Conservation (phyloP, 225 moss, liverwort and hornwort species). For the Marchantia polymorpha region DNA sequence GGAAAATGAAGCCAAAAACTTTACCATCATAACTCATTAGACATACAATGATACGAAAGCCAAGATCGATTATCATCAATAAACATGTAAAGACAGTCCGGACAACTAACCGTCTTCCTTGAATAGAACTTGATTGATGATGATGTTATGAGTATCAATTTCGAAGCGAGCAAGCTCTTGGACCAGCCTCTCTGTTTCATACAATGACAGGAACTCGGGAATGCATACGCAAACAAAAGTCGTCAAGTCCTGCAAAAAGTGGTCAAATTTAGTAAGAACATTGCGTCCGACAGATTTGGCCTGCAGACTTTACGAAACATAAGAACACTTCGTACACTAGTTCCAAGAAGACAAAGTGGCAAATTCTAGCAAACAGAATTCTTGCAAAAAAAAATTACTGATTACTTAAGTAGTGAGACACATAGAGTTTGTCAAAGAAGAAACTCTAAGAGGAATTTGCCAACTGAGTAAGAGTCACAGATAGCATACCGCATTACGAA, state of each 20-base stretch:
- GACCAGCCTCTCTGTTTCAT: conserved; percentile 92
- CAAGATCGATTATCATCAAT: too few species aligned
- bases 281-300: too few species aligned
- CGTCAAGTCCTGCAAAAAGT: conserved; percentile 55
- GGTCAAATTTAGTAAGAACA: not conserved
- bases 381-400: not conserved
- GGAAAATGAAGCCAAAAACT: not conserved
- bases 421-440: not conserved
- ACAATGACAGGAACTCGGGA: conserved; percentile 88
- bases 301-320: too few species aligned
- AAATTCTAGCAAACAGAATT: not conserved
- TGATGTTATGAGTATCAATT: conserved; percentile 91
- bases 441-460: too few species aligned
- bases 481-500: conserved; percentile 62
- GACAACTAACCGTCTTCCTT: conserved; percentile 48
- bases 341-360: not conserved
- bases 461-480: not conserved
- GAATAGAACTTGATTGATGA: conserved; percentile 94
- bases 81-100: not conserved
- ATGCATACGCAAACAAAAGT: conserved; percentile 95
- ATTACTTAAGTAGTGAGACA: not conserved
- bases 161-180: conserved; percentile 92
- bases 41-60: too few species aligned
- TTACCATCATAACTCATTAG: not conserved
- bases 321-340: too few species aligned